A percentile compares a stretch with the other conserved stretches of the same genome.
phyloP scores from a whole-genome alignment of 1,284 basidiomycete species.

The Rhodotorula sp. region DNA sequence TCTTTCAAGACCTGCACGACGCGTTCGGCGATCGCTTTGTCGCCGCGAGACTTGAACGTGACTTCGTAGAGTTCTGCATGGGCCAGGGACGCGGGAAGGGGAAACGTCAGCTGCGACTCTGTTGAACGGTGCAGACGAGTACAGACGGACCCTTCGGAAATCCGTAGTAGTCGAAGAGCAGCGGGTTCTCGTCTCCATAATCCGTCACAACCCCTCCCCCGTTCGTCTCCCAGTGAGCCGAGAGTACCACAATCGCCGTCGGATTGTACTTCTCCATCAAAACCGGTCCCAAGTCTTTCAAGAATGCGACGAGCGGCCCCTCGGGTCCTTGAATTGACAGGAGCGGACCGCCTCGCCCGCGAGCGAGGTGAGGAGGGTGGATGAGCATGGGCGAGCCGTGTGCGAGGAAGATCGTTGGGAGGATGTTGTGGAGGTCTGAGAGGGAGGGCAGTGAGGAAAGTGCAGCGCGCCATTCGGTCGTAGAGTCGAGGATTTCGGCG shows the following conservation, averaged over 20 bases:
- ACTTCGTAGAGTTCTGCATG: slow-evolving; percentile 57
- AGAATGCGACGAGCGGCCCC: slow-evolving; percentile 62
- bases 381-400: slow-evolving; percentile 55
- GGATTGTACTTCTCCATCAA: slow-evolving; percentile 69
- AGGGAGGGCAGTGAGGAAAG: slow-evolving; percentile 62
- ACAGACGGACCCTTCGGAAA: slow-evolving; percentile 52
- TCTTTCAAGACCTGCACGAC: slow-evolving; percentile 63
- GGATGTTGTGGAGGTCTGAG: slow-evolving; percentile 54
- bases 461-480: slow-evolving; percentile 59
- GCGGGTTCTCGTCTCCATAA: slow-evolving; percentile 68
- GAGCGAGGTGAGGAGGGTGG: slow-evolving; percentile 21
- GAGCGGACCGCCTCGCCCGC: slow-evolving; percentile 20
- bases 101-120: background rate
- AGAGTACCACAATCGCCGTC: slow-evolving; percentile 72
- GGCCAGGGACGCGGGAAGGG: too few species aligned
- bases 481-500: slow-evolving; percentile 42
- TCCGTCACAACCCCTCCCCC: slow-evolving; percentile 66
- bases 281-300: slow-evolving; percentile 66
- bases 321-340: slow-evolving; percentile 52
- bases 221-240: slow-evolving; percentile 71
- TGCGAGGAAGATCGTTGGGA: slow-evolving; percentile 72
- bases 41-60: slow-evolving; percentile 66
- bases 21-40: slow-evolving; percentile 58
- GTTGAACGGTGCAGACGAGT: too few species aligned
- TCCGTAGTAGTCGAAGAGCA: slow-evolving; percentile 62